Evolutionary conservation across 2,329 filamentous ascomycete species (phyloP).

Genomic region (Talaromyces atroroseus): DNA sequence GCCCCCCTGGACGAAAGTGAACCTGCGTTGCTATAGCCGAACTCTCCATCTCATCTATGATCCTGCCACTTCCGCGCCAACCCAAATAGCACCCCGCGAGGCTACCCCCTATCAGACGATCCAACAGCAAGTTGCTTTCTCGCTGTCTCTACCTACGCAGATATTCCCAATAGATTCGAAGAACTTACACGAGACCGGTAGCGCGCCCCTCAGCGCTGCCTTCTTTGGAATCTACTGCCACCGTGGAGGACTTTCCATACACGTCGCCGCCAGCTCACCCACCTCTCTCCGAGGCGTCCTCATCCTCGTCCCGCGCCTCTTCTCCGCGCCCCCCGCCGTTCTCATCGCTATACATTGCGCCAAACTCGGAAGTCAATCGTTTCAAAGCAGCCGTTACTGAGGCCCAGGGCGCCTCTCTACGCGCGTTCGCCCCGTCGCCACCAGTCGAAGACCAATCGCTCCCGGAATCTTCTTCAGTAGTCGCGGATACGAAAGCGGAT

Average conservation of each 20-base stretch:
- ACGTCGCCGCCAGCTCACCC: constrained; percentile 36
- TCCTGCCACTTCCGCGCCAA: constrained; percentile 1
- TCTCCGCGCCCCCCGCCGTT: constrained; percentile 57
- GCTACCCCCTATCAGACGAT: constrained; percentile 24
- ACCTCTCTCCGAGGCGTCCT: constrained; percentile 36
- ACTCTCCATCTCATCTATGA: not conserved
- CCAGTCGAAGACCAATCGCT: constrained; percentile 45
- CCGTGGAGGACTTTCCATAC: constrained; percentile 36
- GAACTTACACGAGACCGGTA: constrained; percentile 22
- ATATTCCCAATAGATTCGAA: constrained; percentile 18
- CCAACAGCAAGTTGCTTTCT: not conserved
- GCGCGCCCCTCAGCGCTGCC: constrained; percentile 42
- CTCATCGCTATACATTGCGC: constrained; percentile 57
- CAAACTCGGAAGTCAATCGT: constrained; percentile 34
- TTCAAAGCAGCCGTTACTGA: constrained; percentile 43
- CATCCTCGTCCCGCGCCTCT: constrained; percentile 47
- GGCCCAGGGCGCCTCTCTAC: constrained; percentile 41
- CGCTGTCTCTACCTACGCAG: not conserved
- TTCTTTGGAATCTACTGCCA: constrained; percentile 31
- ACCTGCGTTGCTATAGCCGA: not conserved
- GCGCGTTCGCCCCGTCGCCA: constrained; percentile 49
- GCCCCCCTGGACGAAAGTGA: not conserved
- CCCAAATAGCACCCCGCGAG: constrained; percentile 18
- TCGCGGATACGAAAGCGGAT: constrained; percentile 75
- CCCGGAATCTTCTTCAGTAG: constrained; percentile 45